Base-by-base conservation (phyloP, 306 rosid species). In the Begonia fuchsioides region DNA sequence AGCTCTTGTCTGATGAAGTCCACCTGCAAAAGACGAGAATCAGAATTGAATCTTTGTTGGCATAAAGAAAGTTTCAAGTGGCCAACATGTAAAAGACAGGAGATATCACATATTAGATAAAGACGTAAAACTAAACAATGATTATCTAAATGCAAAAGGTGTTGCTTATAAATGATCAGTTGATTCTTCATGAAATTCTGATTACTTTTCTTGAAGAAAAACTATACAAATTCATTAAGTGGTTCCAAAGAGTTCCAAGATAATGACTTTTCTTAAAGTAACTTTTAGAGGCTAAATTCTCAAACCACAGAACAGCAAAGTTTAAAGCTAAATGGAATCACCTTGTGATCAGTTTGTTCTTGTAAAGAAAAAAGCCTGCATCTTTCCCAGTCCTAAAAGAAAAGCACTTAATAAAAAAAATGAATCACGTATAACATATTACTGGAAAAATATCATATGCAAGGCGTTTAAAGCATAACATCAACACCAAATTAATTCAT, bases 341-440 rank as follows among this genome's bases (percentile, higher is more conserved):
- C 95, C 96, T 90, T 90, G 16, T 82, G 87, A 71, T 79, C 62
- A 8, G 75, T 85, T 66, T 90, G 98, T 50, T 81, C 95, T 62
- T 82, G 75, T 71, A 90, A 73, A 26, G 98, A 81, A 62, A 90
- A 85, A 62, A 90, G 18, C 66, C 63, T 70, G 17, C 95, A 92
- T 41, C 64, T 73, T 70, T 81, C 95, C 92, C 80, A 81, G 67
- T 85, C 40, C 98, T 90, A 52, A 48, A 39, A 53, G 7, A 62
- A 57, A 50, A 59, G 39, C 64, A 39, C 1, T n/a, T 52, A 46
- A 16, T n/a, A n/a, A 38, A 58, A 39, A 13, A 43, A 17, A 14
- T 18, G 12, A 38, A 38, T 52, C 56, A 15, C 39, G 1, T 2
- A 32, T 51, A 6, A 40, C 55, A 15, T 41, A 41, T 41, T 41